Conservation (phyloP, 352 stramenopile genomes). For the Phytophthora tubulina region DNA sequence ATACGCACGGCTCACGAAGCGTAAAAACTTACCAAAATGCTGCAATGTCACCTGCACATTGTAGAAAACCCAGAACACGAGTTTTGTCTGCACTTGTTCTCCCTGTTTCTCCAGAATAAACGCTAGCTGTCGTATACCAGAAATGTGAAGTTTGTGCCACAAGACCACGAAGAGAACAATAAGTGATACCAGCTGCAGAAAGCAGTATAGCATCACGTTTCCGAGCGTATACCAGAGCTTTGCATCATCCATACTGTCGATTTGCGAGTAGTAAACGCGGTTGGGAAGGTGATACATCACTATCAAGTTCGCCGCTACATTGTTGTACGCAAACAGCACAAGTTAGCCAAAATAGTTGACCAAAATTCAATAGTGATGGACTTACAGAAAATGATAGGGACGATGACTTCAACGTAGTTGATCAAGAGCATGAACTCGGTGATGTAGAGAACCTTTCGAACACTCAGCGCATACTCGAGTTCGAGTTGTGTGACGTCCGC, state of each 20-base stretch:
- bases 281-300: constrained; percentile 49
- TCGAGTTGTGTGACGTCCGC: constrained; percentile 12
- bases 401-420: constrained; percentile 53
- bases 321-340: neutral
- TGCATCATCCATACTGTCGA: constrained; percentile 29
- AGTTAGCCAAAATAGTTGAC: neutral
- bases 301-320: constrained; percentile 32
- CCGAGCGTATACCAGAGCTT: constrained; percentile 26
- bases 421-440: constrained; percentile 57
- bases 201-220: constrained; percentile 47
- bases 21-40: constrained; percentile 38
- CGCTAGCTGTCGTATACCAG: constrained; percentile 36
- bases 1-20: too few species aligned
- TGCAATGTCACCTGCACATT: constrained; percentile 39
- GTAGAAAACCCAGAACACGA: constrained; percentile 58
- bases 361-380: neutral
- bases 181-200: constrained; percentile 52
- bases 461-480: constrained; percentile 30
- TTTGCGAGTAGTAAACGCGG: constrained; percentile 38
- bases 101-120: constrained; percentile 53
- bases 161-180: constrained; percentile 39
- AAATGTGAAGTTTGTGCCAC: constrained; percentile 36
- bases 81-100: constrained; percentile 43
- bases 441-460: constrained; percentile 46
- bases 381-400: constrained; percentile 55